Percentiles rank a stretch among this genome's conserved stretches.
phyloP scores from a whole-genome alignment of 1,284 basidiomycete species.

The Golubevia pallescens region DNA sequence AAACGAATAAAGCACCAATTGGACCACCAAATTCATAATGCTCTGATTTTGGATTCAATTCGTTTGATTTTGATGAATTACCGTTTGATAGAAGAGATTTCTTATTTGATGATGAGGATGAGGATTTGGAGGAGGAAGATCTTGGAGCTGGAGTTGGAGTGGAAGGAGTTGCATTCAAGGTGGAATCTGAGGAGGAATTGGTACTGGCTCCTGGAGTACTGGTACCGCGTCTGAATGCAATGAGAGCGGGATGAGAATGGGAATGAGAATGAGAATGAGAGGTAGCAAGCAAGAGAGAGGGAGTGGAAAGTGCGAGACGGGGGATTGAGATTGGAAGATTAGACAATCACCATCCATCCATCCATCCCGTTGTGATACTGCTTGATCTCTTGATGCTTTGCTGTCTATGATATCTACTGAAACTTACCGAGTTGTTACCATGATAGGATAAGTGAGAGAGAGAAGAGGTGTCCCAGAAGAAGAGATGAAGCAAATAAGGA shows the following conservation, averaged over 20 bases:
- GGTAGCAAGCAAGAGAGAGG: no score
- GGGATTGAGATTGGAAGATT: no score
- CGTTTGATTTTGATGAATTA: slow-evolving; percentile 5
- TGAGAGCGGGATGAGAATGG: not conserved
- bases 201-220: not conserved
- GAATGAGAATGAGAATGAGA: no score
- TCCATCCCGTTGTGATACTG: no score
- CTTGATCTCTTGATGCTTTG: no score
- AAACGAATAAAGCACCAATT: slow-evolving; percentile 50
- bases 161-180: not conserved
- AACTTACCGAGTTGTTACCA: no score
- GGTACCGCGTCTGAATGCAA: not conserved
- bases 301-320: no score
- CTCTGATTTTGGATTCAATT: slow-evolving; percentile 44
- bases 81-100: not conserved
- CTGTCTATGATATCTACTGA: no score
- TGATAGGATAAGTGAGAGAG: no score
- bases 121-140: not conserved
- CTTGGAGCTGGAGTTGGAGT: not conserved
- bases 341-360: no score
- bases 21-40: slow-evolving; percentile 58
- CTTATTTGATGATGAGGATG: not conserved
- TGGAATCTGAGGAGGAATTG: not conserved
- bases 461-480: no score
- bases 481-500: no score